Evolutionary conservation across 2,329 filamentous ascomycete genomes (phyloP).

Genomic region (Dactylonectria estremocensis): DNA sequence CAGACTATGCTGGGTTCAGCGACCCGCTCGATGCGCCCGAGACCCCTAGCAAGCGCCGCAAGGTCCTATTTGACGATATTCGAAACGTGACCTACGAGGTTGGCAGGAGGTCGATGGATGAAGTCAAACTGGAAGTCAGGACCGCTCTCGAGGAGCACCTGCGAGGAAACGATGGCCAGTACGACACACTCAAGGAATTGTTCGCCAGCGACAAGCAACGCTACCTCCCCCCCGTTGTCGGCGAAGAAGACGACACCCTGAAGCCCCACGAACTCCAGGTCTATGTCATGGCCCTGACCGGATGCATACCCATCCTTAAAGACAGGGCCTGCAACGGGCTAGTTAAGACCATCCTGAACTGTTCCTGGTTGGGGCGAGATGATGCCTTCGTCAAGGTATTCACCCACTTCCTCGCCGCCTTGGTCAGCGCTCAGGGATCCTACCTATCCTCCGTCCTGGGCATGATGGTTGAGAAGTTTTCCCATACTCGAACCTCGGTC

Average conservation of each 20-base stretch:
- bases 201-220: constrained; percentile 67
- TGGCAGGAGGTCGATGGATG: constrained; percentile 66
- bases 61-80: constrained; percentile 72
- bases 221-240: constrained; percentile 56
- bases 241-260: constrained; percentile 64
- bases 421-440: constrained; percentile 87
- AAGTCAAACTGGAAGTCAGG: constrained; percentile 69
- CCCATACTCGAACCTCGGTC: constrained; percentile 63
- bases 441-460: constrained; percentile 82
- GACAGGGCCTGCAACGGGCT: constrained; percentile 72
- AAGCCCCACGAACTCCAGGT: constrained; percentile 71
- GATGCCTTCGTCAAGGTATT: constrained; percentile 78
- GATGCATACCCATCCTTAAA: constrained; percentile 71
- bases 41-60: constrained; percentile 68
- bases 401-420: constrained; percentile 75
- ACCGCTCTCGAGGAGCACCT: constrained; percentile 71
- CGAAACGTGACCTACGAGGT: constrained; percentile 71
- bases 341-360: constrained; percentile 71
- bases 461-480: constrained; percentile 87
- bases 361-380: constrained; percentile 76
- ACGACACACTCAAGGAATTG: constrained; percentile 73
- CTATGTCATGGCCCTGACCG: constrained; percentile 75
- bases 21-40: constrained; percentile 57
- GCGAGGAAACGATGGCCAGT: constrained; percentile 71
- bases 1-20: constrained; percentile 60